Evolutionary conservation across 768 basidiomycete species (phyloP).

Genomic region (Leccinum variicolor): DNA sequence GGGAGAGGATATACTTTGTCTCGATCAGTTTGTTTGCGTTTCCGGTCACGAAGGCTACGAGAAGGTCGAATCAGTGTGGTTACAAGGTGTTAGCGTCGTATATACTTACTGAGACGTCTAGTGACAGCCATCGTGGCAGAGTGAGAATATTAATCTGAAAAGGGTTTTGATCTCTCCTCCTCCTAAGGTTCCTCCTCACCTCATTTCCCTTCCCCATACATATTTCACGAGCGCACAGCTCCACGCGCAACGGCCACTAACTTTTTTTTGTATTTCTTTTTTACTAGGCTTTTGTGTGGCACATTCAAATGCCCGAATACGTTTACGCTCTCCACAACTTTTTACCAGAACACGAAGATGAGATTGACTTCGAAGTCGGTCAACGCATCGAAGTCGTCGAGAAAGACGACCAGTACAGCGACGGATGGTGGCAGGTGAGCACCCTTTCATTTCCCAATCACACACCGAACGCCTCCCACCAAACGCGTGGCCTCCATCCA

Average conservation of each 20-base stretch:
- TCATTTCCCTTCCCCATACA: background rate
- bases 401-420: constrained; percentile 87
- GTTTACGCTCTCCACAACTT: constrained; percentile 91
- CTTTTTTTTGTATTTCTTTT: background rate
- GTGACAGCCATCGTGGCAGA: constrained; percentile 12
- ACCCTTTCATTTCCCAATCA: constrained; percentile 12
- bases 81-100: background rate
- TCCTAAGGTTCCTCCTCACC: background rate
- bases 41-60: constrained; percentile 87
- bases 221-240: background rate
- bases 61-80: constrained; percentile 9
- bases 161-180: background rate
- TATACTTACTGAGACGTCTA: constrained; percentile 21
- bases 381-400: constrained; percentile 89
- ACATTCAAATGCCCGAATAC: constrained; percentile 63
- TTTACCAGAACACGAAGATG: constrained; percentile 89
- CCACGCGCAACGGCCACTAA: background rate
- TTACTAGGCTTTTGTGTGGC: background rate
- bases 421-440: constrained; percentile 92
- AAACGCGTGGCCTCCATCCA: constrained; percentile 8
- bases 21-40: constrained; percentile 92
- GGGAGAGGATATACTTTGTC: constrained; percentile 76
- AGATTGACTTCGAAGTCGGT: constrained; percentile 80
- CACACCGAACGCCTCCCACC: background rate
- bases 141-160: background rate